These are phyloP conservation scores for Ascochyta pisi DNA, from an alignment of 2,329 filamentous ascomycete genomes.

Conservation along the genomic window DNA sequence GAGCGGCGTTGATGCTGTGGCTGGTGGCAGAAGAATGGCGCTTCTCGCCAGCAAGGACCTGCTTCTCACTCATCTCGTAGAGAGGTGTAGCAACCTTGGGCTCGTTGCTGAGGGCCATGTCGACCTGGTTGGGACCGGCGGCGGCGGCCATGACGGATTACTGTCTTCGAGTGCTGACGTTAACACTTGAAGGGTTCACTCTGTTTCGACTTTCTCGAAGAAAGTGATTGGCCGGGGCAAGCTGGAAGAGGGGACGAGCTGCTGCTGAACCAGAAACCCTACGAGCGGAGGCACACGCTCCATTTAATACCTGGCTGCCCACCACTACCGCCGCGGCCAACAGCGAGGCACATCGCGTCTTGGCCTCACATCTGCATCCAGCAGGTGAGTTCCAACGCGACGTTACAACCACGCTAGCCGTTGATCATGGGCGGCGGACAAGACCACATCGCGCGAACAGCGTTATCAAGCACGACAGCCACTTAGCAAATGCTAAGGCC, in stretches of 20 bases:
- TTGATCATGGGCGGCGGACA: constrained; percentile 16
- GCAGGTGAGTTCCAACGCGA: constrained; percentile 36
- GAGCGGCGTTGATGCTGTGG: constrained; percentile 24
- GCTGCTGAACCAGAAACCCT: constrained; percentile 16
- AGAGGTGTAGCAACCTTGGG: constrained; percentile 42
- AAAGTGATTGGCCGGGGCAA: constrained; percentile 20
- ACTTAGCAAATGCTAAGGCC: constrained; percentile 31
- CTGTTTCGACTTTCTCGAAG: not conserved
- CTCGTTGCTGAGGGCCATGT: constrained; percentile 47
- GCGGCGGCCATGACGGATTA: constrained; percentile 39
- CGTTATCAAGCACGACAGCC: constrained; percentile 31
- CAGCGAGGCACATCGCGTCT: constrained; percentile 18
- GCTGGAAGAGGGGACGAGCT: constrained; percentile 20
- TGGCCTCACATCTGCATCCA: constrained; percentile 38
- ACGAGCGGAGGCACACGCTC: constrained; percentile 10
- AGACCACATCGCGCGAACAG: constrained; percentile 17
- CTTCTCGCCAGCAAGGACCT: constrained; percentile 37
- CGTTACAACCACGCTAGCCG: constrained; percentile 36
- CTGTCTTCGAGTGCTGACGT: constrained; percentile 21
- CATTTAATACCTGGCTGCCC: constrained; percentile 26
- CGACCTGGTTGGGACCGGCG: constrained; percentile 40
- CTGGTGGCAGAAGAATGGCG: constrained; percentile 25
- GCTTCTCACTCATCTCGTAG: constrained; percentile 44
- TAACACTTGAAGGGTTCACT: constrained; percentile 15
- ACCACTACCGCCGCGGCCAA: constrained; percentile 19